These are phyloP conservation scores for Ogataea ramenticola DNA, from an alignment of 805 yeast genomes.

Conservation along the genomic window DNA sequence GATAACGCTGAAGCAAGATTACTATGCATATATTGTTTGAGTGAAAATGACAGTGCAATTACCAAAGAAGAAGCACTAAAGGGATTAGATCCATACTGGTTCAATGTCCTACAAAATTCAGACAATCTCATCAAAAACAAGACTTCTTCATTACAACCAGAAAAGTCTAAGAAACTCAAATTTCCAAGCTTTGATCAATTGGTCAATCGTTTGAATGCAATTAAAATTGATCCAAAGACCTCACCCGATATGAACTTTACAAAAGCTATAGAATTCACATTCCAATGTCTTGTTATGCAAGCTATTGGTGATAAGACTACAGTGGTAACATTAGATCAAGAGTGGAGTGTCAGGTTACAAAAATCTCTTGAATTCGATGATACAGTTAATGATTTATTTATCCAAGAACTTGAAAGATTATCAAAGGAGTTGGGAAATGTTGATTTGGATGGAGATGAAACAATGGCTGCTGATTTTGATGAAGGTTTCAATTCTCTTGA, in stretches of 20 bases:
- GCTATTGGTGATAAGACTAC: slow-evolving; percentile 51
- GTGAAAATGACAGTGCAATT: slow-evolving; percentile 52
- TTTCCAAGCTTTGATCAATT: slow-evolving; percentile 52
- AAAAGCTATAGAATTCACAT: slow-evolving; percentile 43
- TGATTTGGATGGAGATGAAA: slow-evolving; percentile 9
- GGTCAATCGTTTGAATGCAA: slow-evolving; percentile 23
- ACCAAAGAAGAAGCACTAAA: slow-evolving; percentile 70
- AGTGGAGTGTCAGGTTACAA: slow-evolving; percentile 65
- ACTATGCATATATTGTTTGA: slow-evolving; percentile 57
- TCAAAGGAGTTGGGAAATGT: neutral
- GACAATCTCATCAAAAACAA: slow-evolving; percentile 11
- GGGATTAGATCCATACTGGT: slow-evolving; percentile 85
- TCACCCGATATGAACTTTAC: slow-evolving; percentile 13
- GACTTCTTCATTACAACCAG: too few relatives aligned
- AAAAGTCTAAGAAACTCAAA: slow-evolving; percentile 19
- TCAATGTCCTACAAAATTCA: slow-evolving; percentile 42
- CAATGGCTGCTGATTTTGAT: slow-evolving; percentile 4
- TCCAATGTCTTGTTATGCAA: slow-evolving; percentile 59
- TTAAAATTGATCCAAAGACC: slow-evolving; percentile 9
- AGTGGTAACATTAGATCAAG: slow-evolving; percentile 59
- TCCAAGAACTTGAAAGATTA: slow-evolving; percentile 10
- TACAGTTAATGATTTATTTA: slow-evolving; percentile 31
- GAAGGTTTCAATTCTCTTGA: slow-evolving; percentile 9
- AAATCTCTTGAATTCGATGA: slow-evolving; percentile 62
- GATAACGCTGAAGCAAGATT: slow-evolving; percentile 59